phyloP scores from a whole-genome alignment of 2,329 filamentous ascomycete genomes.

The Fulvia fulva region DNA sequence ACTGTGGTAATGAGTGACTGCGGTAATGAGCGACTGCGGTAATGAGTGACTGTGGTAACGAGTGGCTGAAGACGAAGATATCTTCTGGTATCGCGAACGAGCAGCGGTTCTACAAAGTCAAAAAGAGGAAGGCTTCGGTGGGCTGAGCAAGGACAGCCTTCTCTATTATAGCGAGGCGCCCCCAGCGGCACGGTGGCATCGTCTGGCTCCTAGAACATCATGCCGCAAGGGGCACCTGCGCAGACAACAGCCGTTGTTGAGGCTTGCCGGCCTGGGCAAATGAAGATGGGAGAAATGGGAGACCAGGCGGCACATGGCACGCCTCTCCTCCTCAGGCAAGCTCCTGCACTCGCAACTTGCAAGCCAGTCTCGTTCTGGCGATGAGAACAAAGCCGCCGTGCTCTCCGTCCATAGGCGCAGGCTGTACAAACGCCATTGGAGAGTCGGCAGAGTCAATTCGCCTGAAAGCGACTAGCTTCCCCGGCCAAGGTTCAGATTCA shows the following conservation, averaged over 20 bases:
- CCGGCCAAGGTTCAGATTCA: neutral
- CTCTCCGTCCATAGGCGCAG: neutral
- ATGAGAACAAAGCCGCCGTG: neutral
- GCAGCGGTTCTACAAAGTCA: slow-evolving; percentile 13
- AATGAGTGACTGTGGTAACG: slow-evolving; percentile 13
- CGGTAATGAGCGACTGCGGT: slow-evolving; percentile 11
- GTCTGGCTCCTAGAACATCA: neutral
- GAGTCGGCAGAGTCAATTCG: neutral
- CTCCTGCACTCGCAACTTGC: neutral
- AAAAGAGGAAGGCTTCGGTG: neutral
- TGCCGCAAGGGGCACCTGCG: neutral
- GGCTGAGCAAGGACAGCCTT: slow-evolving; percentile 6
- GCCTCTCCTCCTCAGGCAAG: neutral
- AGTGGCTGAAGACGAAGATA: slow-evolving; percentile 27
- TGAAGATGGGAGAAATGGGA: neutral
- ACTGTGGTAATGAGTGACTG: slow-evolving; percentile 25
- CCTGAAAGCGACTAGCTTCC: neutral
- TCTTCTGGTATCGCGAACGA: slow-evolving; percentile 12
- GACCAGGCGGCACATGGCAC: neutral
- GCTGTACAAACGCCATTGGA: neutral
- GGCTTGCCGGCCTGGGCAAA: neutral
- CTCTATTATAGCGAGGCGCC: slow-evolving; percentile 1
- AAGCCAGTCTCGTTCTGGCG: neutral
- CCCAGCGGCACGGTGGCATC: neutral
- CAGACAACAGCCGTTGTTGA: neutral